Percentiles rank a stretch among this genome's conserved stretches.
These are phyloP conservation scores for Ilex paraguariensis DNA, from an alignment of 305 asterid species.

Conservation along the genomic window DNA sequence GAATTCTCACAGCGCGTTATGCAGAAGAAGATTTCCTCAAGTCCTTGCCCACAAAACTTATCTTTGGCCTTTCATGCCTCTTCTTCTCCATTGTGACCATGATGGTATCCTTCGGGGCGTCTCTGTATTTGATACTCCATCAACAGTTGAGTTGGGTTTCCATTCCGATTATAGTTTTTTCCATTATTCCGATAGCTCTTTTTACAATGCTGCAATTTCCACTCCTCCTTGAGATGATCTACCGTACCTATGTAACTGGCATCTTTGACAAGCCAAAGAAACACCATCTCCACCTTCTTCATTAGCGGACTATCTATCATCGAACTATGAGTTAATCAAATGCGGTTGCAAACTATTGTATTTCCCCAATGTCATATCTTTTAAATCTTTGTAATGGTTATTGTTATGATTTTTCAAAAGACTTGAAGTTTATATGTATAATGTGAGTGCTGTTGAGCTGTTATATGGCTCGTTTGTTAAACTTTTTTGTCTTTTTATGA, in stretches of 20 bases:
- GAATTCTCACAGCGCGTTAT: conserved; percentile 35
- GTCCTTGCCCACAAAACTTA: conserved; percentile 34
- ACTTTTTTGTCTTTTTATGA: no score
- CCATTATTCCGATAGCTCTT: neutral
- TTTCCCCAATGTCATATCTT: no score
- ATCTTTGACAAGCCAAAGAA: neutral
- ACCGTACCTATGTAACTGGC: neutral
- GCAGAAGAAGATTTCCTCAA: conserved; percentile 37
- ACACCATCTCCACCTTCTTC: neutral
- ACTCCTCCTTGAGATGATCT: neutral
- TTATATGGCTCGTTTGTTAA: no score
- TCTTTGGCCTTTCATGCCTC: conserved; percentile 29
- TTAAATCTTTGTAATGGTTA: no score
- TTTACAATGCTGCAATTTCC: neutral
- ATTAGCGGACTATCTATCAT: no score
- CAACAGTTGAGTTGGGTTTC: neutral
- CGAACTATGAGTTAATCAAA: no score
- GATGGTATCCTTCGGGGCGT: conserved; percentile 38
- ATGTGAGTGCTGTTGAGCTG: no score
- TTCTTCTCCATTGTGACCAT: conserved; percentile 44
- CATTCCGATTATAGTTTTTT: neutral
- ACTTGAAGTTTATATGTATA: no score
- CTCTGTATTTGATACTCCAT: conserved; percentile 21
- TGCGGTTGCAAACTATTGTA: no score
- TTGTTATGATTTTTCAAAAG: no score